Base-by-base conservation (phyloP, 1,284 basidiomycete genomes). In the Hemileia vastatrix region DNA sequence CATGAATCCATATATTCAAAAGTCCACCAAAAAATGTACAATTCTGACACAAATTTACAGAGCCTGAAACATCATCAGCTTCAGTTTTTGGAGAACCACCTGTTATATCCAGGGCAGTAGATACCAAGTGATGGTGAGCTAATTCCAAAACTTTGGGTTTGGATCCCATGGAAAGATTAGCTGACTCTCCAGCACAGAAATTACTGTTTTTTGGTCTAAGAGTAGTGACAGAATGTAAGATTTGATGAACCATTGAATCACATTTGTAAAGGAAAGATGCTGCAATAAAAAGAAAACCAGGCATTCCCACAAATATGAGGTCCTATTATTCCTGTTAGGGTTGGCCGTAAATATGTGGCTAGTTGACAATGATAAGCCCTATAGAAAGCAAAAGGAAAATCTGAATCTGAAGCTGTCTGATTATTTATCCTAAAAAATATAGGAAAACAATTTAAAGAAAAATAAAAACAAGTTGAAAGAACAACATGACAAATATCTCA, bases 321-420 rank as follows among this genome's bases (percentile, higher is more conserved):
- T 71, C 0, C 75, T 70, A 4, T 79, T 58, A 1, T 36, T 33
- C 11, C 49, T 50, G 18, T 72, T 66, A 57, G 76, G 70, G 49
- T 72, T 3, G 68, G 77, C 32, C 76, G 70, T 32, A 80, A 74
- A 65, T 77, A 77, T 4, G 64, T 54, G 2, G 78, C 77, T 11
- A 80, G 74, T 64, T 79, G 78, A 31, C 76, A 74, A 64, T 80
- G 78, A 65, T 80, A 80, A 0, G 79, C 78, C 56, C 79, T 75
- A 70, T 79, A 80, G 72, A 80, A 80, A 0, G 79, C 77, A 8
- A 79, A 79, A 66, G 80, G 79, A 2, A 80, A 73, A 67, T 80
- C 79, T 4, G 79, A 80, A 65, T 80, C 79, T n/a, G n/a, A n/a
- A n/a, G n/a, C n/a, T n/a, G n/a, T n/a, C n/a, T n/a, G n/a, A n/a